phyloP scores from a whole-genome alignment of 192 early-diverging fungal species.

The Podila clonocystis region DNA sequence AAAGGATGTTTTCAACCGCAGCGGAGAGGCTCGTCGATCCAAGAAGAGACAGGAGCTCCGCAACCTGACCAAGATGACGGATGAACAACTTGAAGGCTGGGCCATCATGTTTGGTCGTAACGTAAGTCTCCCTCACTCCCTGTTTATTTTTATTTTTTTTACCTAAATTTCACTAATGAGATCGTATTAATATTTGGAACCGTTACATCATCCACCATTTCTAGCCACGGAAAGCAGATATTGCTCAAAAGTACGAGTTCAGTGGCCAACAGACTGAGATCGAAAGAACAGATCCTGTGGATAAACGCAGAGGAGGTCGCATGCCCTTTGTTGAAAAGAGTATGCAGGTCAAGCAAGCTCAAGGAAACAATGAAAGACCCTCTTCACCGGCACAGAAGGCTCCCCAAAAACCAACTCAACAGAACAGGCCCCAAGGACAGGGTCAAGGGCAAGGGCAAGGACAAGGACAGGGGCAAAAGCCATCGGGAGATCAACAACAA shows the following conservation, averaged over 20 bases:
- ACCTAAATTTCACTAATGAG: neutral
- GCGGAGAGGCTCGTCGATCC: constrained; percentile 65
- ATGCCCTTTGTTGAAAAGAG: constrained; percentile 39
- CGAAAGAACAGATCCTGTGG: constrained; percentile 4
- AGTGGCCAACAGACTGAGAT: constrained; percentile 33
- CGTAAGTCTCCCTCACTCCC: constrained; percentile 56
- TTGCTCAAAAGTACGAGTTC: constrained; percentile 47
- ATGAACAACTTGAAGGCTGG: constrained; percentile 97
- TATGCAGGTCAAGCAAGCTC: constrained; percentile 6
- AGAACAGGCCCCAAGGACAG: constrained; percentile 10
- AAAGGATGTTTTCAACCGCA: constrained; percentile 73
- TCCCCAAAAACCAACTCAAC: neutral
- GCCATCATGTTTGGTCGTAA: constrained; percentile 86
- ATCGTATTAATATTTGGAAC: neutral
- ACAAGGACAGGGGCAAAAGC: constrained; percentile 13
- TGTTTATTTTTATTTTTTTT: constrained; percentile 5
- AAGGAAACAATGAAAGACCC: constrained; percentile 2
- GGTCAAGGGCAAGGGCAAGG: constrained; percentile 16
- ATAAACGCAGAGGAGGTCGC: constrained; percentile 41
- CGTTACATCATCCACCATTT: no score
- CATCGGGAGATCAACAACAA: neutral
- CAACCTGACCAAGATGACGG: constrained; percentile 76
- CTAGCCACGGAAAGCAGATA: constrained; percentile 32
- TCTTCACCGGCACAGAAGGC: neutral
- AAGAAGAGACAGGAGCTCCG: constrained; percentile 67